These are phyloP conservation scores for Catharanthus roseus DNA, from an alignment of 257 asterid species.

Conservation along the genomic window DNA sequence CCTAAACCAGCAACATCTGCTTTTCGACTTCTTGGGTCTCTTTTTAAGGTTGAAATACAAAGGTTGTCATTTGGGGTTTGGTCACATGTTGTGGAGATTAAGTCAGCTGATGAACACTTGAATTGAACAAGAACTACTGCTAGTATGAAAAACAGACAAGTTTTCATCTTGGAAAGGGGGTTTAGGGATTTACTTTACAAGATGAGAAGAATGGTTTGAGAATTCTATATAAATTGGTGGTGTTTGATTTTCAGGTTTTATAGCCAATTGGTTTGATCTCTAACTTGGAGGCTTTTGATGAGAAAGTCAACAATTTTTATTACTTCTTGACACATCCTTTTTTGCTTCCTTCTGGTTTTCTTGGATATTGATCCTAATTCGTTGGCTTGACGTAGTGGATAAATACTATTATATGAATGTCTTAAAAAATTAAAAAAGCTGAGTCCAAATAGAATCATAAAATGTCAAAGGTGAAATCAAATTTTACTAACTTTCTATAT, in stretches of 20 bases:
- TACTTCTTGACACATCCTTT: not conserved
- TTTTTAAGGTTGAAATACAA: slow-evolving; percentile 3
- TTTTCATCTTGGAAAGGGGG: not conserved
- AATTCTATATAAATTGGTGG: not conserved
- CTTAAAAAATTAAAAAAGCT: too few relatives aligned
- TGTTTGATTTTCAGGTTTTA: not conserved
- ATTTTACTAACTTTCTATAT: too few relatives aligned
- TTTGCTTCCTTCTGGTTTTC: not conserved
- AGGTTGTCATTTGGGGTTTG: slow-evolving; percentile 7
- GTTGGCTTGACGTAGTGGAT: too few relatives aligned
- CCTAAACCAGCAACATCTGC: slow-evolving; percentile 6
- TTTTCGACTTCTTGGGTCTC: not conserved
- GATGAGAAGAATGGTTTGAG: not conserved
- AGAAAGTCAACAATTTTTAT: not conserved
- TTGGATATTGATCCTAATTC: too few relatives aligned
- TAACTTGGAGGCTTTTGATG: slow-evolving; percentile 5
- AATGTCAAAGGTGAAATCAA: too few relatives aligned
- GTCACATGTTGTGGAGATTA: slow-evolving; percentile 8
- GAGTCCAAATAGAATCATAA: too few relatives aligned
- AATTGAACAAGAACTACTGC: not conserved
- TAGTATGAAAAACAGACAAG: not conserved
- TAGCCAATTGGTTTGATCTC: not conserved
- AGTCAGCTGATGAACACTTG: not conserved
- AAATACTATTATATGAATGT: too few relatives aligned
- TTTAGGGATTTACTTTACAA: too few relatives aligned